phyloP scores from a whole-genome alignment of 805 yeast genomes.

The Nakazawaea pomicola region DNA sequence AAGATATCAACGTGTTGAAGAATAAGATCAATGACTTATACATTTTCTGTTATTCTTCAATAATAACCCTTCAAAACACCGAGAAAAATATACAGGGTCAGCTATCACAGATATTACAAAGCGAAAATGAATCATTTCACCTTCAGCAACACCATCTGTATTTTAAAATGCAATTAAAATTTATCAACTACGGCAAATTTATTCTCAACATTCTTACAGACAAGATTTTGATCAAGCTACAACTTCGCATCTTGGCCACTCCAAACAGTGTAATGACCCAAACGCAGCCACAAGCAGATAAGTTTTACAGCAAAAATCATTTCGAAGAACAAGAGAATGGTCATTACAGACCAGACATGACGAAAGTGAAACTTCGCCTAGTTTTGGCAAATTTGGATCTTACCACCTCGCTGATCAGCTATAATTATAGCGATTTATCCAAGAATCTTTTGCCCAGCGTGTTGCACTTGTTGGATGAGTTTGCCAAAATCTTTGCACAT shows the following conservation, averaged over 20 bases:
- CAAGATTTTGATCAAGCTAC: slow-evolving; percentile 40
- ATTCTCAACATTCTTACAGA: slow-evolving; percentile 50
- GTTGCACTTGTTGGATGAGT: slow-evolving; percentile 51
- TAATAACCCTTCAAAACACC: slow-evolving; percentile 32
- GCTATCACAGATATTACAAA: not conserved
- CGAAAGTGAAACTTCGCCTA: slow-evolving; percentile 7
- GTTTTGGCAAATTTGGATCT: slow-evolving; percentile 15
- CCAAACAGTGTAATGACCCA: slow-evolving; percentile 13
- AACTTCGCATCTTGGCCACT: slow-evolving; percentile 29
- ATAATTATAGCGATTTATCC: slow-evolving; percentile 46
- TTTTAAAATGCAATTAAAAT: slow-evolving; percentile 31
- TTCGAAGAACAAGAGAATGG: not conserved
- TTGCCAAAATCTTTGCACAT: slow-evolving; percentile 46
- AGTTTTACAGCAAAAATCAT: slow-evolving; percentile 1
- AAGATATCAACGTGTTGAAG: slow-evolving; percentile 40
- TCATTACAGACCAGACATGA: slow-evolving; percentile 1
- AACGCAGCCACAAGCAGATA: slow-evolving; percentile 8
- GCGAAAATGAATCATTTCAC: slow-evolving; percentile 23
- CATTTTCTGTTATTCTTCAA: slow-evolving; percentile 43
- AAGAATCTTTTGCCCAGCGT: slow-evolving; percentile 53
- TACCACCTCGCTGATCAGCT: slow-evolving; percentile 16
- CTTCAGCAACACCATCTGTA: slow-evolving; percentile 23
- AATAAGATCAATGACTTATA: slow-evolving; percentile 45
- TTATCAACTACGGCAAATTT: slow-evolving; percentile 42
- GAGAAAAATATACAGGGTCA: slow-evolving; percentile 1